Evolutionary conservation across 1,284 basidiomycete genomes (phyloP).

Genomic region (Leccinum huronense): DNA sequence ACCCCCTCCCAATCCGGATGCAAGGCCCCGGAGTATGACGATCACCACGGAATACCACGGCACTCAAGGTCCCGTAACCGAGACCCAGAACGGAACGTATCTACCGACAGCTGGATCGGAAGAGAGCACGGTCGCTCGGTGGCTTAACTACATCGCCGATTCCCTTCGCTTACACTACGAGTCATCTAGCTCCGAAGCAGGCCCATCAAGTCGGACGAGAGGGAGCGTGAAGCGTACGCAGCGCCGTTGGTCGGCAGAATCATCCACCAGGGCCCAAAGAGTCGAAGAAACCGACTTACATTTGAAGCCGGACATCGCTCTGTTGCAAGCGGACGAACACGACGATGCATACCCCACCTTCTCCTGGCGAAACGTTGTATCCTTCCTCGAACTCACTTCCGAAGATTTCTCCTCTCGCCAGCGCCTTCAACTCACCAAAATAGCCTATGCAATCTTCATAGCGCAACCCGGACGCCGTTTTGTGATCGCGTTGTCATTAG

Average conservation of each 20-base stretch:
- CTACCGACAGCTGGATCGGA: background rate
- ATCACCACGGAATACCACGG: background rate
- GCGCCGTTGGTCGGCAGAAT: background rate
- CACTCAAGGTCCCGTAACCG: background rate
- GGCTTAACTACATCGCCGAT: background rate
- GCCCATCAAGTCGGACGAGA: background rate
- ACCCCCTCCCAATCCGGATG: background rate
- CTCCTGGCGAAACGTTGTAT: background rate
- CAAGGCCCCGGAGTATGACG: background rate
- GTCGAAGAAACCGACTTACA: background rate
- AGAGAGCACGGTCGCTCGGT: background rate
- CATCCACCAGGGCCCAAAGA: background rate
- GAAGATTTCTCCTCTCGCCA: background rate
- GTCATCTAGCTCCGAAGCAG: background rate
- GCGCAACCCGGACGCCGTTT: background rate
- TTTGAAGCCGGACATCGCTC: background rate
- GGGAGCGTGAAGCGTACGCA: background rate
- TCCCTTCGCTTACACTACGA: background rate
- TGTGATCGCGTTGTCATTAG: background rate
- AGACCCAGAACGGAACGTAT: background rate
- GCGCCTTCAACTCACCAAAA: background rate
- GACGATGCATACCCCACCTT: background rate
- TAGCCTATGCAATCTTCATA: background rate
- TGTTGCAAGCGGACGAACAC: background rate
- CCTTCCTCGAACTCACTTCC: background rate